These are phyloP conservation scores for Artomyces pyxidatus DNA, from an alignment of 768 basidiomycete genomes.

Conservation along the genomic window DNA sequence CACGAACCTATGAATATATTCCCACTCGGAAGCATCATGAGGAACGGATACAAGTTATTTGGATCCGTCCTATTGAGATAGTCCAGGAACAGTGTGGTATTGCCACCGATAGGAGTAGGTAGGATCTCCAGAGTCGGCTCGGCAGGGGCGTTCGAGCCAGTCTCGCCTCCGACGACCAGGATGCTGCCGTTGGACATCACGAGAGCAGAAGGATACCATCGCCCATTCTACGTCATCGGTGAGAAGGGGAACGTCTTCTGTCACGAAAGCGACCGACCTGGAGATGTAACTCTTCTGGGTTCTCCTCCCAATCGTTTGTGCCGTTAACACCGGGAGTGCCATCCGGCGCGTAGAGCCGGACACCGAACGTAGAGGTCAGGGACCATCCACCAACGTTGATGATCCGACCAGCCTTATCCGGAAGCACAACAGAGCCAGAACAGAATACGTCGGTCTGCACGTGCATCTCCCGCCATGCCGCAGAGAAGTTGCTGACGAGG, in stretches of 20 bases:
- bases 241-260: neutral
- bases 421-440: conserved; percentile 62
- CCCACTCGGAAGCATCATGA: conserved; percentile 61
- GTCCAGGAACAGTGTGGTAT: conserved; percentile 52
- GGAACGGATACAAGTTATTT: conserved; percentile 74
- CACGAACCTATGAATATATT: conserved; percentile 67
- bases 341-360: conserved; percentile 66
- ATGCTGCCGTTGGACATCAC: conserved; percentile 68
- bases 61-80: conserved; percentile 69
- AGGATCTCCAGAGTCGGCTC: conserved; percentile 67
- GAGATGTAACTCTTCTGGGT: conserved; percentile 43
- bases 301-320: conserved; percentile 78
- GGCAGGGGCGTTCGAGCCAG: conserved; percentile 56
- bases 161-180: conserved; percentile 68
- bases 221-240: conserved; percentile 33
- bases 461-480: conserved; percentile 72
- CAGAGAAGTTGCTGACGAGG: conserved; percentile 33
- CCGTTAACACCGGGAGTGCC: conserved; percentile 61
- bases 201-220: conserved; percentile 69
- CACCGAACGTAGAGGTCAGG: conserved; percentile 58
- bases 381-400: conserved; percentile 71
- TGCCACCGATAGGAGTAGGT: conserved; percentile 57
- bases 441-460: conserved; percentile 76
- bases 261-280: conserved; percentile 36
- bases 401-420: conserved; percentile 61